These are phyloP conservation scores for Candida mesenterica DNA, from an alignment of 1,139 yeast species.

Conservation along the genomic window DNA sequence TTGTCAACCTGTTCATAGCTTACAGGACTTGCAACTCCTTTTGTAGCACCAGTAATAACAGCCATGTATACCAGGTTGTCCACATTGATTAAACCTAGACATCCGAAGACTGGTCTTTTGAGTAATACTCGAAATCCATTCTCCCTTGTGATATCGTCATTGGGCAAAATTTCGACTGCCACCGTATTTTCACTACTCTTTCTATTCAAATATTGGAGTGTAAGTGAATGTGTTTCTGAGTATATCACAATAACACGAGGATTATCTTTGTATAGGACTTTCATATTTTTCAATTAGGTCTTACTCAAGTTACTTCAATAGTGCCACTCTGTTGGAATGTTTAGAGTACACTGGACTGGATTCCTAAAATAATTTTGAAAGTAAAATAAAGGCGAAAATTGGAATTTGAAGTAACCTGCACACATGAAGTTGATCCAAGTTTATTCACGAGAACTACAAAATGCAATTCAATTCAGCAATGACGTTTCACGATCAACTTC, in stretches of 20 bases:
- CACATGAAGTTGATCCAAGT: background rate
- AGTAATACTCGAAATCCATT: slow-evolving; percentile 50
- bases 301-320: no score
- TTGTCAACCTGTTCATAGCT: slow-evolving; percentile 77
- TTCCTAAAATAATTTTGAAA: no score
- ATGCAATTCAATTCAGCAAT: slow-evolving; percentile 9
- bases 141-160: slow-evolving; percentile 35
- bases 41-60: slow-evolving; percentile 68
- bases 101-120: slow-evolving; percentile 67
- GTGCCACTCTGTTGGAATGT: no score
- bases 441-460: no score
- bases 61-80: slow-evolving; percentile 70
- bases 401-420: background rate
- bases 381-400: no score
- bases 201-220: slow-evolving; percentile 41
- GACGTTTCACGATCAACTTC: slow-evolving; percentile 18
- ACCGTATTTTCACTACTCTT: slow-evolving; percentile 34
- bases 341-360: no score
- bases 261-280: slow-evolving; percentile 44
- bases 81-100: slow-evolving; percentile 77
- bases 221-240: slow-evolving; percentile 49
- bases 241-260: slow-evolving; percentile 57
- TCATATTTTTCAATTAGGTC: no score
- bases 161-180: slow-evolving; percentile 52
- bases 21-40: slow-evolving; percentile 81